phyloP scores from a whole-genome alignment of 768 basidiomycete genomes.

The Pleurotus ostreatus region DNA sequence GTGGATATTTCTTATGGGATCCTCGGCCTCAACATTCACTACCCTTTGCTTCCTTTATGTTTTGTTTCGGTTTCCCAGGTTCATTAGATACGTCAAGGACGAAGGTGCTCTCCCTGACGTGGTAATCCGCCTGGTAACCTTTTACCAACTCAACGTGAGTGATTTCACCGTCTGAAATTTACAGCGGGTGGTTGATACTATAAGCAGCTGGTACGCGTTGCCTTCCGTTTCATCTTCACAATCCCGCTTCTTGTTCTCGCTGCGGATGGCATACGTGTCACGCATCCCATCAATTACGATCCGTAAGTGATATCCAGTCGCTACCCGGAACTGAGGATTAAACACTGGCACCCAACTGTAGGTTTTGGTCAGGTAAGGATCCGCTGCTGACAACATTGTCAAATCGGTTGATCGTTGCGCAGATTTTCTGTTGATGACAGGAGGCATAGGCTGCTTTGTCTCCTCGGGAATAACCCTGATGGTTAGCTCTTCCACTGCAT shows the following conservation, averaged over 20 bases:
- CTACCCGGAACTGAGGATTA: neutral
- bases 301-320: conserved; percentile 40
- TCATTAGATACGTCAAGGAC: conserved; percentile 64
- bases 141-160: conserved; percentile 76
- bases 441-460: conserved; percentile 70
- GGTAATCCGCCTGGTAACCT: conserved; percentile 68
- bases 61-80: conserved; percentile 63
- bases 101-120: conserved; percentile 75
- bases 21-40: conserved; percentile 60
- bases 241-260: conserved; percentile 65
- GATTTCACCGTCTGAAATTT: neutral
- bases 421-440: conserved; percentile 72
- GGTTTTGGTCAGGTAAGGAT: conserved; percentile 57
- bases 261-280: conserved; percentile 54
- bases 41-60: conserved; percentile 72
- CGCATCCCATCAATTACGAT: conserved; percentile 46
- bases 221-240: conserved; percentile 74
- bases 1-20: conserved; percentile 75
- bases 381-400: conserved; percentile 2
- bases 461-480: conserved; percentile 80
- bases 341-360: conserved; percentile 15
- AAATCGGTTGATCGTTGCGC: conserved; percentile 16
- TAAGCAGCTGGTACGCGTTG: conserved; percentile 59
- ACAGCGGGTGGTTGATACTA: neutral
- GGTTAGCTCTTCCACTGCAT: conserved; percentile 34